Evolutionary conservation across 2,329 filamentous ascomycete species (phyloP), one percentile per base, ranked within the genome.

Genomic region (Aspergillus uvarum): DNA sequence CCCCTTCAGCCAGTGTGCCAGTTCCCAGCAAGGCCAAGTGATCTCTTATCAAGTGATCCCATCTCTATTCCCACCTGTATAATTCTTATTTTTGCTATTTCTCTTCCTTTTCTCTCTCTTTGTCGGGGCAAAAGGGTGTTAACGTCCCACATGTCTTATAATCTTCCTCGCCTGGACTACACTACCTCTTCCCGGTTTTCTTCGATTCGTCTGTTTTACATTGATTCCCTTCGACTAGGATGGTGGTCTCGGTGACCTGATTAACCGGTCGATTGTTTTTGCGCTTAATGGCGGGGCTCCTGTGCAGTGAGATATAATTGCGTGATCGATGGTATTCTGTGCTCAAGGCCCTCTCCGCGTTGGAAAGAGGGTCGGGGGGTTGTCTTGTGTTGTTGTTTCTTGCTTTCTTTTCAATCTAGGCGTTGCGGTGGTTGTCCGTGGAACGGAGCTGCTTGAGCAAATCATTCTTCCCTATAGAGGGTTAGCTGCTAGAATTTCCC

Each of bases 1-100:
- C 91, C 47, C 79, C 77, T 19, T 75, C 76, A 2, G 65, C 73
- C 6, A 70, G 67, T 56, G 67, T 69, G 26, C 66, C 75, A 8
- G 70, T 75, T 49, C 65, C 70, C 56, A 76, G 74, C 65, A 77
- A 77, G 66, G 72, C 68, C 49, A 73, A 72, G 59, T 73, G 68
- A 70, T 64, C 48, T 58, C 51, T 29, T 51, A 35, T 31, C 7
- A 19, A 72, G 60, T 73, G 68, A 70, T 64, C 47, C 57, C 58
- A 29, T 51, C 35, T 31, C 16, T 38, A 35, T n/a, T 52, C 12
- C 47, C 51, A 31, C 56, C 42, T 63, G 55, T 63, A 63, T 61
- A 55, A 54, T 42, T 10, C 7, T 29, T 29, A 29, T 8, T 29
- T 29, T 29, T 29, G 2, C 26, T 8, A 29, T 29, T 29, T 29